Base-by-base conservation (phyloP, 2,329 filamentous ascomycete genomes). In the Helotiales sp. region DNA sequence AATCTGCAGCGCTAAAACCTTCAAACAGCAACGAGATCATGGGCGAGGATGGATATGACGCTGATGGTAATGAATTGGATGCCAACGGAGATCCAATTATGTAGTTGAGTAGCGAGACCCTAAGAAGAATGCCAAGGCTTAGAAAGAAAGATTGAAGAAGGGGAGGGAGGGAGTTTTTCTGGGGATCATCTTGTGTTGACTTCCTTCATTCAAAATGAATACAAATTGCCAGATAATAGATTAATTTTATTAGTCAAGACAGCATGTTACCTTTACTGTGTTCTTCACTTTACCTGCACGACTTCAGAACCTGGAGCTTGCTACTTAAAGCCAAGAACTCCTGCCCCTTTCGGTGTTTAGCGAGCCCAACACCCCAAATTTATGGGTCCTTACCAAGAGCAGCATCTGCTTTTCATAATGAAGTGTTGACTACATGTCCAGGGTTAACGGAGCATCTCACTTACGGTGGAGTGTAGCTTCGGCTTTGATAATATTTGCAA, bases 51-150 rank as follows among this genome's bases (percentile, higher is more conserved):
- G 34, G 53, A 46, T 48, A 55, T 24, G 51, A 54, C 7, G 33
- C 49, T 19, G 47, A 52, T 19, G 47, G 47, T 13, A 57, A 57
- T 36, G 48, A 36, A 30, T 31, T 49, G n/a, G 46, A 49, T 24
- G 34, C 13, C 19, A 6, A n/a, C 19, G 34, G 19, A 17, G 15
- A 9, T 33, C 10, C 8, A 10, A 33, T 19, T 52, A 55, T 30
- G 59, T 58, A 19, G 34, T 58, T 13, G 59, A 58, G 15, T 33
- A 53, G 27, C 27, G 54, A 24, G 44, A 54, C 4, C 53, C 53
- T 17, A 50, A 51, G 54, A 56, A 55, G 34, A 56, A 51, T 29
- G 40, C 44, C 19, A 53, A 50, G 40, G 38, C 17, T 22, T 5
- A 34, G n/a, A 12, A 12, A 34, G n/a, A 15, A 34, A 34, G n/a